Evolutionary conservation across 2,329 filamentous ascomycete genomes (phyloP), one percentile per base, ranked within the genome.

Genomic region (Colletotrichum caudatum): DNA sequence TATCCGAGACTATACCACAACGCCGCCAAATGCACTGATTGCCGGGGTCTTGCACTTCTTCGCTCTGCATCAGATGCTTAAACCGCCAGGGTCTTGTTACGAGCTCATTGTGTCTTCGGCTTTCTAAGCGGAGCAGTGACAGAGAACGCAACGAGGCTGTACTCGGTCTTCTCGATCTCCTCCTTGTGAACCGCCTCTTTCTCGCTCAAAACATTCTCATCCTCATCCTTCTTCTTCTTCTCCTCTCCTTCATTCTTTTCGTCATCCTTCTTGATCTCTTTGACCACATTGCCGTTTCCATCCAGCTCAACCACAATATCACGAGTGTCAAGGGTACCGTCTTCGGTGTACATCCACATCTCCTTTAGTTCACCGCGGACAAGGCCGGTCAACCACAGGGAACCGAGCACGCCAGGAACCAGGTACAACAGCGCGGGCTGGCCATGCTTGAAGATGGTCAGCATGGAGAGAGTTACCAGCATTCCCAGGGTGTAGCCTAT

Each of bases 391-490:
- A 90, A 80, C 92, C 94, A 97, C 1, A 96, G 78, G 1, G 91
- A 88, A 1, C 88, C 85, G 6, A 98, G 83, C 0, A 98, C 94
- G 0, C 93, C 92, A 0, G 95, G 95, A 0, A 98, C 96, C 8
- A 99, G 89, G 78, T 98, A 98, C 18, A 99, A 84, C 41, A 99
- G 86, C 9, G 96, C 95, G 0, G 95, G 95, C 78, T 99, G 95
- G 3, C 93, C 94, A 73, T 94, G 94, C 58, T 92, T 87, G 77
- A 90, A 96, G 12, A 94, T 82, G 61, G 94, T 86, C 82, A 98
- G 92, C 76, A 94, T 92, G 0, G 87, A 83, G 23, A 98, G 81
- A 0, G 95, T 98, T 2, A 86, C 84, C 2, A 94, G 73, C 90
- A 98, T 93, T 0, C 94, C 95, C 4, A 91, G 59, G 0, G 93